Evolutionary conservation across 768 basidiomycete species (phyloP), one percentile per base, ranked within the genome.

Genomic region (Kwoniella bestiolae): DNA sequence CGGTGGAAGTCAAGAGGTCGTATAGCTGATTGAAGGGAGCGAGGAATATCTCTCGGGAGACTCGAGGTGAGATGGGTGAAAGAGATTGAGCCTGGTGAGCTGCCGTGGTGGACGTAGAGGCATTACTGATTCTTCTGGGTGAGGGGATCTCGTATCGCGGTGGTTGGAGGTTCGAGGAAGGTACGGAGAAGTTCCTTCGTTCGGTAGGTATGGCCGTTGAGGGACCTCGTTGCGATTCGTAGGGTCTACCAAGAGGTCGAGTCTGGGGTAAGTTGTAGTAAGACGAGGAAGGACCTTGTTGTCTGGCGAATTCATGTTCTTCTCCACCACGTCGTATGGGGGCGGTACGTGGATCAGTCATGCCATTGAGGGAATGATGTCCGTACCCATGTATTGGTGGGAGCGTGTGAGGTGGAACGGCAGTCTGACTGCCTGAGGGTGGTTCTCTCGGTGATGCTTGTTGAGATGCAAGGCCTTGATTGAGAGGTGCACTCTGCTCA

Each of bases 401-500:
- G 16, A 67, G 66, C 12, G 66, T 67, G 29, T 72, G 66, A 35
- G 74, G 65, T 11, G 70, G 72, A 8, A 73, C 18, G 26, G 73
- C 47, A 5, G 76, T 73, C 38, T 74, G 73, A 21, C 68, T 60
- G 9, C 75, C 75, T 3, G 73, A 71, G 0, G 69, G 58, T 0
- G 66, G 66, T 23, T 78, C 72, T 29, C 67, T 64, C 9, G 71
- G 68, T 5, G 74, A 65, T 9, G 60, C 65, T 56, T 75, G 75
- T 47, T 72, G 72, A 23, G 70, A 58, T 23, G 74, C 70, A 16
- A 73, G 50, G 29, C 61, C 66, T 55, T 75, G 74, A 38, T 72
- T 72, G 12, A 78, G 67, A 4, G 76, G 76, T 28, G 76, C 76
- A 44, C 68, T 70, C 74, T 78, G 60, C 26, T 29, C 5, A n/a